Base-by-base conservation (phyloP, 108 stramenopile genomes). In the Conticribra weissflogii region DNA sequence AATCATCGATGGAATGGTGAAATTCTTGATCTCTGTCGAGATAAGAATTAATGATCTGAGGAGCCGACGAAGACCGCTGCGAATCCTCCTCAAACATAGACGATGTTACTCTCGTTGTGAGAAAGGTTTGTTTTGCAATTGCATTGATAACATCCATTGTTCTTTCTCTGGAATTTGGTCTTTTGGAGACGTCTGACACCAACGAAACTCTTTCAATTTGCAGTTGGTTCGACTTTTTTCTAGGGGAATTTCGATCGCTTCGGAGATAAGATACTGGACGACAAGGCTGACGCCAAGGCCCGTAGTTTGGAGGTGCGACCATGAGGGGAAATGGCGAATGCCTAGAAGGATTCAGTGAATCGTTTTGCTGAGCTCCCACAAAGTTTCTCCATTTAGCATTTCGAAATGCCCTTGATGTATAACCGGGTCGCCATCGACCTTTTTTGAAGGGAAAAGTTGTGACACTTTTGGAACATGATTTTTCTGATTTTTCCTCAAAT, bases 261-360 rank as follows among this genome's bases (percentile, higher is more conserved):
- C n/a, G 50, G 3, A 53, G 63, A 65, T 52, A 31, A 18, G 19
- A 48, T 65, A 36, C 45, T 27, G 33, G 50, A 30, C 14, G 4
- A 63, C 34, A 12, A 0, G 44, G 49, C 17, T 24, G 45, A 24
- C 64, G 54, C 46, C 59, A 73, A 27, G 72, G 55, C 4, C 72
- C 72, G 25, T 64, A 48, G 19, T 46, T 63, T 12, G 72, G 72
- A 18, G 72, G 61, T 19, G 72, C 72, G 7, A 73, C 63, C 1
- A 64, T 3, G 21, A 73, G 44, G 27, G 72, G 72, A 55, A 55
- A 72, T 24, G 53, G 34, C 4, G 25, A 16, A 4, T 21, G 4
- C 56, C 16, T 31, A 18, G 18, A 4, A 4, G 18, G 16, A 51
- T 19, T 21, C 50, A 16, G 19, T 14, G 36, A 9, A 12, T 41